These are phyloP conservation scores for Triangularia setosa DNA, from an alignment of 2,329 filamentous ascomycete species.

Conservation along the genomic window DNA sequence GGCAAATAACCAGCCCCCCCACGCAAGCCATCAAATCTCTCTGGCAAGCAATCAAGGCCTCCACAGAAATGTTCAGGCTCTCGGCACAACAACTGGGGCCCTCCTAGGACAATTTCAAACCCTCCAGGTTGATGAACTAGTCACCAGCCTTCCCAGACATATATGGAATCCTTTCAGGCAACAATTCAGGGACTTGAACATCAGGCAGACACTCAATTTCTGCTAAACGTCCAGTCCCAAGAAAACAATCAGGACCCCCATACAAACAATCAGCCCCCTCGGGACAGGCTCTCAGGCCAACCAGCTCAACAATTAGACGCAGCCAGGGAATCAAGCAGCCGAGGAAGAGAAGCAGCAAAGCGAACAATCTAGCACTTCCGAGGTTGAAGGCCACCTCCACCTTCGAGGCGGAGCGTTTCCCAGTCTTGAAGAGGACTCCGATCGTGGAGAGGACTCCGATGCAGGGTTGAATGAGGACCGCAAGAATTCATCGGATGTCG, in stretches of 20 bases:
- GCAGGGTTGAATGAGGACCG: too few relatives aligned
- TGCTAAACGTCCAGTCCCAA: too few relatives aligned
- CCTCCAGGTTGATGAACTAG: not conserved
- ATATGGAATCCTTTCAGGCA: too few relatives aligned
- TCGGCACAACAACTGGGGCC: not conserved
- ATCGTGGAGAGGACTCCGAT: too few relatives aligned
- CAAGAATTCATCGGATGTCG: too few relatives aligned
- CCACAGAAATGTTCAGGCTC: not conserved
- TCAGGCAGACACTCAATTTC: too few relatives aligned
- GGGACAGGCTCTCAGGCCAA: not conserved
- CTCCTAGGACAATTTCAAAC: not conserved
- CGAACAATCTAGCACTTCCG: not conserved
- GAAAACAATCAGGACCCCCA: not conserved
- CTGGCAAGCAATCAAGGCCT: not conserved
- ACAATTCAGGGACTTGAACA: too few relatives aligned
- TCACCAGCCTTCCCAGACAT: too few relatives aligned
- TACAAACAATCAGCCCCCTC: not conserved
- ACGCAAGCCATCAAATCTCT: not conserved
- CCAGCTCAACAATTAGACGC: not conserved
- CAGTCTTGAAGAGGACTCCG: too few relatives aligned
- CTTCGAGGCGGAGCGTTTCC: too few relatives aligned
- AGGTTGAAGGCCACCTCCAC: not conserved
- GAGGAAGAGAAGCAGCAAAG: not conserved
- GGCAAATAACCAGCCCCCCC: not conserved
- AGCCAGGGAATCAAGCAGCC: not conserved